Evolutionary conservation across 805 yeast genomes (phyloP), one percentile per base, ranked within the genome.

Genomic region (Lachancea sp.): DNA sequence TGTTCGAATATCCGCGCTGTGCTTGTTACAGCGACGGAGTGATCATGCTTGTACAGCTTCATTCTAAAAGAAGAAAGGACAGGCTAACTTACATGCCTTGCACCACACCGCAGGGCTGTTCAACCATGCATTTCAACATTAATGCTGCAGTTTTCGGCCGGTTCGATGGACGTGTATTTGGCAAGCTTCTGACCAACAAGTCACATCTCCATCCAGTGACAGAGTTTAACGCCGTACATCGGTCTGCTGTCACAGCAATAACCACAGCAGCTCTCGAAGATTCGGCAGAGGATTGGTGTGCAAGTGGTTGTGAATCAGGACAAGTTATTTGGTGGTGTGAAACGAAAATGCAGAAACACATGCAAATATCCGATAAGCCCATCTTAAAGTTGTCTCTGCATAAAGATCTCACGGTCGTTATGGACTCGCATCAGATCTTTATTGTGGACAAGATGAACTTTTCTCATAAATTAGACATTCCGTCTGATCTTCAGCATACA

Each of bases 101-200:
- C 41, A 62, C 66, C 2, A 61, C 67, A 2, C 69, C 69, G 15
- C 65, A 62, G 41, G 67, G 67, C 12, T 62, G 67, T 39, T 62
- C 68, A 2, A 62, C 66, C 1, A 63, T 63, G 61, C 56, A 63
- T 51, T 60, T 63, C 32, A 59, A 57, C 36, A 54, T 61, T 11
- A 57, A 59, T 36, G 62, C 65, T 1, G 66, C 66, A 1, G 63
- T 63, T 0, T 63, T 63, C 47, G 69, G 69, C 9, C 60, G 66
- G 27, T 63, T 59, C 26, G 68, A 63, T 45, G 69, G 69, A 8
- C 56, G 63, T 39, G 58, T 65, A 1, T 63, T 56, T 35, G 65
- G 66, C 7, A 63, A 63, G 47, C 49, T 60, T 20, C 52, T 65
- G 42, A 58, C 58, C 38, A 65, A 59, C 48, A 65, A 62, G 38